These are phyloP conservation scores for Schizonepeta tenuifolia DNA, from an alignment of 257 asterid species.

Conservation along the genomic window DNA sequence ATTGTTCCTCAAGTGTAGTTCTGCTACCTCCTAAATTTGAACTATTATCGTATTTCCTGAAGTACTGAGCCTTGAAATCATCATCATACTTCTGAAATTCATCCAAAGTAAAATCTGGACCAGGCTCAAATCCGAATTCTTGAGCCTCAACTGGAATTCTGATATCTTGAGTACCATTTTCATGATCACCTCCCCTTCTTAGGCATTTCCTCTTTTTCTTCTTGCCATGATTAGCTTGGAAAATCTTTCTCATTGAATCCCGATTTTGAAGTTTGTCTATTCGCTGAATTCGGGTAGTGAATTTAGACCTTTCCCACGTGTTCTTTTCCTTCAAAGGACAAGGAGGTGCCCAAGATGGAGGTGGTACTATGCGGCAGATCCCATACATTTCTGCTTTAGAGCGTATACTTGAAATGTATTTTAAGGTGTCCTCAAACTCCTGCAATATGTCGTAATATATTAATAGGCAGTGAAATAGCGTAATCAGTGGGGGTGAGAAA, in stretches of 20 bases:
- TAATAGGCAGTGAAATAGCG: constrained; percentile 10
- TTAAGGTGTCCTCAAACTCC: constrained; percentile 90
- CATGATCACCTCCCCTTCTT: constrained; percentile 54
- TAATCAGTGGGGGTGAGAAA: constrained; percentile 2
- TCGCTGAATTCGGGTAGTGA: constrained; percentile 82
- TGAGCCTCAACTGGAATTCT: constrained; percentile 52
- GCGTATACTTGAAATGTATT: constrained; percentile 83
- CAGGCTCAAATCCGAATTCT: constrained; percentile 92
- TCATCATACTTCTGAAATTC: constrained; percentile 80
- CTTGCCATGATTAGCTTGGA: constrained; percentile 59
- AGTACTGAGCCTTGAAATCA: constrained; percentile 83
- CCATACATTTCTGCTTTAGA: constrained; percentile 84
- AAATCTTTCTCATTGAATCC: constrained; percentile 61
- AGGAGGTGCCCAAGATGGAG: constrained; percentile 93
- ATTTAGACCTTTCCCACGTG: constrained; percentile 69
- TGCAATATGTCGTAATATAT: constrained; percentile 38
- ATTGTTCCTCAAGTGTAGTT: constrained; percentile 46
- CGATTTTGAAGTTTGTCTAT: constrained; percentile 95
- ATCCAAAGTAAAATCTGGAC: constrained; percentile 80
- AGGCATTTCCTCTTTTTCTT: constrained; percentile 71
- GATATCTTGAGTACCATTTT: constrained; percentile 49
- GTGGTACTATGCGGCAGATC: constrained; percentile 96
- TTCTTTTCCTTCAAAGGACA: constrained; percentile 74
- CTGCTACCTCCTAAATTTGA: constrained; percentile 38
- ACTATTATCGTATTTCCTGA: constrained; percentile 44